Conservation (phyloP, 2,329 filamentous ascomycete genomes). For the Cryphonectria parasitica region DNA sequence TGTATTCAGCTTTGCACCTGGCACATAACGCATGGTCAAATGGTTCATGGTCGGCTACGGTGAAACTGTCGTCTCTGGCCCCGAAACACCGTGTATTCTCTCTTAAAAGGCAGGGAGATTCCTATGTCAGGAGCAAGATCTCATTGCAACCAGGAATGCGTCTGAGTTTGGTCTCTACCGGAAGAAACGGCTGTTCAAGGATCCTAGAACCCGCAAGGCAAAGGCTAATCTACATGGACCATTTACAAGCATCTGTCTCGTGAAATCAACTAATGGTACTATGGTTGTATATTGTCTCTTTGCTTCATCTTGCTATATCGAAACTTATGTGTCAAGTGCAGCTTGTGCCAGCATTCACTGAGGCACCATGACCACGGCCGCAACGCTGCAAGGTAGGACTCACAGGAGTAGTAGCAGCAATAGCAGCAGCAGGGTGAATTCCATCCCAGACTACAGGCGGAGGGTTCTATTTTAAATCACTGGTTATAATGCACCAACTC, state of each 20-base stretch:
- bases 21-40: no score
- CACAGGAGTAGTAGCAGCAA: no score
- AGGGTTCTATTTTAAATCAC: not conserved
- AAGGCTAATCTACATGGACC: no score
- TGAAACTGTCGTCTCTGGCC: not conserved
- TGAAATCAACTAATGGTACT: not conserved
- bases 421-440: not conserved
- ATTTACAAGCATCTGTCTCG: no score
- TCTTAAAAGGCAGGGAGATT: not conserved
- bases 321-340: not conserved
- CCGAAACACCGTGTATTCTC: no score
- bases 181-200: not conserved
- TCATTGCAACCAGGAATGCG: not conserved
- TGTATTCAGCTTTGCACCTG: not conserved
- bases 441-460: no score
- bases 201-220: not conserved
- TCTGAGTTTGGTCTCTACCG: not conserved
- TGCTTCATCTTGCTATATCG: not conserved
- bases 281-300: not conserved
- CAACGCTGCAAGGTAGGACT: not conserved
- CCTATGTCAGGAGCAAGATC: not conserved
- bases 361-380: not conserved
- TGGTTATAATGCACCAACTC: not conserved
- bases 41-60: no score
- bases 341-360: not conserved